Conservation (phyloP, 192 early-diverging fungal species). For the Coemansia sp. region DNA sequence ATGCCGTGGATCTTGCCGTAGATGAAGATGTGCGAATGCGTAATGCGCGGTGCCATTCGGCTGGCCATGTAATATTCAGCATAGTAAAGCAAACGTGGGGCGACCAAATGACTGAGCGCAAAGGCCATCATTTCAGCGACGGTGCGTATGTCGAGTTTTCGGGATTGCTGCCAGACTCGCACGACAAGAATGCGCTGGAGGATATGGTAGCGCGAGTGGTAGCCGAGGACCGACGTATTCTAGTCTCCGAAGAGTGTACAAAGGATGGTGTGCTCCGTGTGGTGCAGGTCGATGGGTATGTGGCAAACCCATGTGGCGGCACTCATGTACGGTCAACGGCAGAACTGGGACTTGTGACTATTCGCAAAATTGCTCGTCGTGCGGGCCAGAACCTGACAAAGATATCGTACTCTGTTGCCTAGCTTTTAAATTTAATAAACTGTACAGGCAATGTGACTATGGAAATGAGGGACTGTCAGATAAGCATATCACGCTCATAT, state of each 20-base stretch:
- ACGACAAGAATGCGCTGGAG: slow-evolving; percentile 10
- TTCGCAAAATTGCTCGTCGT: slow-evolving; percentile 24
- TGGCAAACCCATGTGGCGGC: slow-evolving; percentile 25
- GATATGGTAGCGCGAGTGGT: slow-evolving; percentile 6
- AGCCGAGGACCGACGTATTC: background rate
- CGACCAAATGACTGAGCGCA: slow-evolving; percentile 20
- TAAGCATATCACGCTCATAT: too few relatives aligned
- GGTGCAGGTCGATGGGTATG: slow-evolving; percentile 16
- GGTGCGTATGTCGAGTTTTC: slow-evolving; percentile 37
- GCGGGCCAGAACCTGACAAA: slow-evolving; percentile 21
- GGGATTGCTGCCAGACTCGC: slow-evolving; percentile 12
- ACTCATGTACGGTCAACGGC: slow-evolving; percentile 22
- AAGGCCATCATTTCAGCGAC: slow-evolving; percentile 32
- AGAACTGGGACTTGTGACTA: slow-evolving; percentile 15
- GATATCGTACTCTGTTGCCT: slow-evolving; percentile 18
- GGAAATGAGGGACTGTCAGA: too few relatives aligned
- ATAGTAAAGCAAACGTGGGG: slow-evolving; percentile 16
- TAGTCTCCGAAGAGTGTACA: background rate
- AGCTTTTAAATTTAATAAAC: background rate
- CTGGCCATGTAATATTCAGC: slow-evolving; percentile 32
- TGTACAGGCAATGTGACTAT: too few relatives aligned
- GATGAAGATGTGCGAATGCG: slow-evolving; percentile 12
- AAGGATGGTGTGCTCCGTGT: background rate
- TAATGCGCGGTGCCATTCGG: slow-evolving; percentile 35
- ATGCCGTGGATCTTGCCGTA: slow-evolving; percentile 3